phyloP scores from a whole-genome alignment of 1,284 basidiomycete genomes.

The Tilletiopsis washingtonensis region DNA sequence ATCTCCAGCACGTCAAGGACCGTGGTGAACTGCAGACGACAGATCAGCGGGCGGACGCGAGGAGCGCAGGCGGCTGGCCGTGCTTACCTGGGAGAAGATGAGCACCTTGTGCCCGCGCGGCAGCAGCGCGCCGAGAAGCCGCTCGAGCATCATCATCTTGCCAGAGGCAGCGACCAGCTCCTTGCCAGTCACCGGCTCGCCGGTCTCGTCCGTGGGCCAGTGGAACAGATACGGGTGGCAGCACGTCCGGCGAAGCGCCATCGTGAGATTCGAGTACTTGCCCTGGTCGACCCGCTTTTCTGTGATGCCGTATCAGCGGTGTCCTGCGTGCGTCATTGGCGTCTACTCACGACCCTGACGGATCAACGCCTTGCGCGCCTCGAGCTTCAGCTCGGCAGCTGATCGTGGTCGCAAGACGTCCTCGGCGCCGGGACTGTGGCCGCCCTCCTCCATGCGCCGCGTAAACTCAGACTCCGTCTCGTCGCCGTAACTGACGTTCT shows the following conservation, averaged over 20 bases:
- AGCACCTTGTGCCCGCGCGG: constrained; percentile 76
- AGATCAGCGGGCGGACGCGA: background rate
- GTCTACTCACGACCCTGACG: no score
- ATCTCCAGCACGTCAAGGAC: constrained; percentile 85
- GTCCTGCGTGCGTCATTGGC: no score
- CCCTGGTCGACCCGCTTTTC: constrained; percentile 76
- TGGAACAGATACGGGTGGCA: constrained; percentile 89
- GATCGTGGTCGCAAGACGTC: no score
- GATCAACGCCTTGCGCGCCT: no score
- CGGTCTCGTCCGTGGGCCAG: constrained; percentile 68
- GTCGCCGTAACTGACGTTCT: constrained; percentile 4
- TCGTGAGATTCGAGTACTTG: constrained; percentile 83
- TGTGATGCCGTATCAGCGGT: no score
- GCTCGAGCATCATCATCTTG: constrained; percentile 92
- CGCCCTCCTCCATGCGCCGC: no score
- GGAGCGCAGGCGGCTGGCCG: background rate
- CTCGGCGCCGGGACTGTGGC: no score
- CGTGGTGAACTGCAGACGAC: constrained; percentile 58
- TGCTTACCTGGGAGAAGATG: constrained; percentile 68
- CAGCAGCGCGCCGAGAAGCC: constrained; percentile 78
- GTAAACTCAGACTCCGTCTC: no score
- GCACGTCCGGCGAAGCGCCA: constrained; percentile 71
- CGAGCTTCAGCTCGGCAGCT: no score
- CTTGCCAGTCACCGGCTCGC: constrained; percentile 49
- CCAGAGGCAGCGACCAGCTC: constrained; percentile 77